Percentiles rank a stretch among this genome's conserved stretches.
phyloP scores from a whole-genome alignment of 306 rosid genomes.

The Canavalia gladiata region DNA sequence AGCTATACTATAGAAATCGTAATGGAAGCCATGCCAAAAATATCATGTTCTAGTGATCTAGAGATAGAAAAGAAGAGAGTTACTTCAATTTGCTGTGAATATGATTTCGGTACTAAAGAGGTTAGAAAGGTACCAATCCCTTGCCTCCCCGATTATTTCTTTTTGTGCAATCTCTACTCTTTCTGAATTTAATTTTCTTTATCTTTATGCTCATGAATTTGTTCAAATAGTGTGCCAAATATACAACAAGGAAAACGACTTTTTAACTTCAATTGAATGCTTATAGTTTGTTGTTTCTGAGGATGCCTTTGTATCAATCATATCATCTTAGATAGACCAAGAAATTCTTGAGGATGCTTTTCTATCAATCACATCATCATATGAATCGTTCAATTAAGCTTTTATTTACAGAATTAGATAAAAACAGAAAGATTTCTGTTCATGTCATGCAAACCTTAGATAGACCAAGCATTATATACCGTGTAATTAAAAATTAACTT shows the following conservation, averaged over 20 bases:
- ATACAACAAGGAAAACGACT: neutral
- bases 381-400: neutral
- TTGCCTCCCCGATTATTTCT: constrained; percentile 14
- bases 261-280: neutral
- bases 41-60: constrained; percentile 42
- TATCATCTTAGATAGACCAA: neutral
- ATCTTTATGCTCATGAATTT: neutral
- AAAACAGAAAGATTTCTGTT: neutral
- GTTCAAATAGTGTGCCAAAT: neutral
- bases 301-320: constrained; percentile 23
- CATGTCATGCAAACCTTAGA: neutral
- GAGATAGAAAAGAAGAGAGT: constrained; percentile 51
- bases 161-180: neutral
- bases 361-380: neutral
- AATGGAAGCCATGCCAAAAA: constrained; percentile 42
- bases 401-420: neutral
- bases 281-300: neutral
- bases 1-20: constrained; percentile 30
- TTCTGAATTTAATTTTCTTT: constrained; percentile 8
- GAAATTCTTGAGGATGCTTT: neutral
- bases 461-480: neutral
- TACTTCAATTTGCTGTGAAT: constrained; percentile 40
- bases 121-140: constrained; percentile 42
- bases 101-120: constrained; percentile 30
- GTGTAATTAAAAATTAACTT: no score